phyloP scores from a whole-genome alignment of 805 yeast genomes.

The Teunomyces aglyptinius region DNA sequence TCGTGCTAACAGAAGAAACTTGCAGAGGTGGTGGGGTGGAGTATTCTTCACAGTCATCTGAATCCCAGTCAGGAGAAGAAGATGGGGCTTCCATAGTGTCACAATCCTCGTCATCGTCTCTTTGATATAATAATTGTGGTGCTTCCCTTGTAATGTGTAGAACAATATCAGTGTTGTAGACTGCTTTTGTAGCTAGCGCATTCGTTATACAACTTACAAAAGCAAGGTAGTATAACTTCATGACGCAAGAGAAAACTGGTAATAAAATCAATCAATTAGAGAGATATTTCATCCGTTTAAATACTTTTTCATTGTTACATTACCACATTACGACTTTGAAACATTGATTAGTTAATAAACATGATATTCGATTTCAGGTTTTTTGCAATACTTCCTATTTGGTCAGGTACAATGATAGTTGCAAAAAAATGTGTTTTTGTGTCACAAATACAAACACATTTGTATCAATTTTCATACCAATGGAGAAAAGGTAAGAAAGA shows the following conservation, averaged over 20 bases:
- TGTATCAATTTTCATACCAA: background rate
- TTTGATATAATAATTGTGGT: background rate
- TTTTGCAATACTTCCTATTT: slow-evolving; percentile 4
- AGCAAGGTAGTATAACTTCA: background rate
- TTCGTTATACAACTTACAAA: background rate
- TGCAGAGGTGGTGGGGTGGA: background rate
- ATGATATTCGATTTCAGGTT: background rate
- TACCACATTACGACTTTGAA: background rate
- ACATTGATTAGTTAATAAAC: background rate
- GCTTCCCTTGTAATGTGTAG: background rate
- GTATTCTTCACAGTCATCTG: background rate
- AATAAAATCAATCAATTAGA: background rate
- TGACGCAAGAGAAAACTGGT: background rate
- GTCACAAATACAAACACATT: background rate
- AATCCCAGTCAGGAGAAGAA: background rate
- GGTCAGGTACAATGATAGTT: background rate
- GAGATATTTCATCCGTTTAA: background rate
- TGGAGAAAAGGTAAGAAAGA: too few species aligned
- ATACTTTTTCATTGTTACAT: background rate
- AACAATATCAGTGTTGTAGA: background rate
- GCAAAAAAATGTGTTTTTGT: slow-evolving; percentile 1
- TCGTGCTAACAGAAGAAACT: background rate
- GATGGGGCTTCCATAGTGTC: background rate
- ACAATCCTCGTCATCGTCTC: slow-evolving; percentile 1
- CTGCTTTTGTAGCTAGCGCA: background rate